Evolutionary conservation across 2,329 filamentous ascomycete genomes (phyloP), one percentile per base, ranked within the genome.

Genomic region (Pochonia chlamydosporia): DNA sequence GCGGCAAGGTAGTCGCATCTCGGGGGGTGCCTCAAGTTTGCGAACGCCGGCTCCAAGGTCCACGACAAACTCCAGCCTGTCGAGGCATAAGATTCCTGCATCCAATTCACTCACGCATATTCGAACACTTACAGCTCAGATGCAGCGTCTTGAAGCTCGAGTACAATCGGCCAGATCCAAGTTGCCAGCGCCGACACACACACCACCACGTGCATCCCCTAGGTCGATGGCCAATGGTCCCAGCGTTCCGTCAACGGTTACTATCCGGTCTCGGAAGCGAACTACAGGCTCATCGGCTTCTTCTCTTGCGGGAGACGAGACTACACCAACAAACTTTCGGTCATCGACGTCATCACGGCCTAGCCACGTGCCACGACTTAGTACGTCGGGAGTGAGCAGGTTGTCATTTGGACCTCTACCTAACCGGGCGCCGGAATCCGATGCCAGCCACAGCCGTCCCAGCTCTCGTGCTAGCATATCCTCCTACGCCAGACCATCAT

Each of bases 101-200:
- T 83, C 75, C 52, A 81, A 73, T 52, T 97, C 93, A 2, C 80
- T 99, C 43, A 87, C 87, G 55, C 93, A 99, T 64, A 95, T 99
- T 60, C 89, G 92, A 54, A 87, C 85, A 25, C 82, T 99, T 54
- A 96, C 95, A 49, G 91, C 89, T 24, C 93, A 97, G 69, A 96
- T 97, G 90, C 89, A 96, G 67, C 88, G 89, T 56, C 83, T 99
- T 51, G 93, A 97, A 65, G 89, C 93, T 53, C 82, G 93, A 39
- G 92, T 99, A 9, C 90, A 97, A 51, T 89, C 85, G 21, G 93
- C 86, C 16, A 84, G 90, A 56, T 96, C 92, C 33, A 96, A 93
- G 67, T 79, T 99, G 18, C 93, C 93, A 3, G 89, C 86, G 2
- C 89, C 91, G 3, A 76, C 81, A 7, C 77, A 74, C 46, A 93